Evolutionary conservation across 805 yeast genomes (phyloP), one percentile per base, ranked within the genome.

Genomic region (Alloascoidea africana): DNA sequence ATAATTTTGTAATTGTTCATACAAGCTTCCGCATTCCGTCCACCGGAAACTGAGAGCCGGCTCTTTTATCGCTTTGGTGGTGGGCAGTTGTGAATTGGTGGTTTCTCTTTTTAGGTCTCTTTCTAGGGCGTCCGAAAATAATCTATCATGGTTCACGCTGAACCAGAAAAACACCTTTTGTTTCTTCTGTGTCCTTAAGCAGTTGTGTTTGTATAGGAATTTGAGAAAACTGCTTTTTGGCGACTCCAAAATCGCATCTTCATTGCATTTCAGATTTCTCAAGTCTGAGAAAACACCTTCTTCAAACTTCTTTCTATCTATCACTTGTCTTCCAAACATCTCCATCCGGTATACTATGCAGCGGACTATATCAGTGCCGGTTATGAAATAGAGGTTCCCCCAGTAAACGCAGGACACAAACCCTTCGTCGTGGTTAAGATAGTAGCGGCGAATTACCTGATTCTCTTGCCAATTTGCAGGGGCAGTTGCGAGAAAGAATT

Each of bases 161-260:
- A 80, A 82, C 93, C 93, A 82, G 52, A 76, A 82, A 49, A 82
- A 82, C 32, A 82, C 93, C 49, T 82, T 82, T 52, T 82, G 94
- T 46, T 82, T 82, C 64, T 82, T 82, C 48, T 82, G 91, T 0
- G 94, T 82, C 51, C 85, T 64, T 16, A 82, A 58, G 49, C 94
- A 82, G 41, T 73, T 69, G 50, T 82, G 80, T 49, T 74, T 77
- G 52, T 75, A 79, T 18, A 82, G 57, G 47, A 82, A 81, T 40
- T 72, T 72, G 42, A 82, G 58, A 50, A 82, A 82, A 16, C 70
- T 73, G 0, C 84, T 76, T 48, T 75, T 68, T 8, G 94, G 86
- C 32, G 68, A 68, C 50, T 82, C 91, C 41, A 82, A 55, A 4
- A 80, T 66, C 5, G 93, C 85, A 60, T 82, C 86, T 2, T 71